Base-by-base conservation (phyloP, 805 yeast genomes). In the Kazachstania martiniae region DNA sequence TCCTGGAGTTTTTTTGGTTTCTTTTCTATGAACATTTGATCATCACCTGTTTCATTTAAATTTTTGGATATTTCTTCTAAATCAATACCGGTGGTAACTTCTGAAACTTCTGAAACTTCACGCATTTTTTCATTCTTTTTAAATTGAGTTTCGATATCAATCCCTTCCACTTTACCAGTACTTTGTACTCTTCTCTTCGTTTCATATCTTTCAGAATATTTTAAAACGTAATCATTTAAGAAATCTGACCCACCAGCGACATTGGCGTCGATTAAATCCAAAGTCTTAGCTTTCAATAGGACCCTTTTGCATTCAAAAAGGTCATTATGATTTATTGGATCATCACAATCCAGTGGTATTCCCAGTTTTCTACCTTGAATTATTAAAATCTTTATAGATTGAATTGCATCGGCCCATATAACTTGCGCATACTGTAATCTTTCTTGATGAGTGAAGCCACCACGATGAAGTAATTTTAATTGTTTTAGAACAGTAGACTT, bases 401-500 rank as follows among this genome's bases (percentile, higher is more conserved):
- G 85, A 31, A 87, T 74, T 1, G 91, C 73, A 57, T 89, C 96
- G 10, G 81, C 81, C 95, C 96, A 91, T 15, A 91, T 84, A 13
- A 89, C 83, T 43, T 85, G 86, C 3, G 81, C 56, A 54, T 86
- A 91, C 52, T 82, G 87, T 27, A 65, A 47, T 33, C 94, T 65
- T 55, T 91, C 97, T 40, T 75, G 80, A 31, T 70, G 70, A 1
- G 81, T 65, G 59, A 89, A 91, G 2, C 94, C 93, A 27, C 81
- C 78, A 38, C 84, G 81, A 53, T 91, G 96, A 26, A 86, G 56
- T 12, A 91, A 64, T 44, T 81, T 74, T 74, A 87, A 69, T 53
- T 87, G 96, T 56, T 87, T 87, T 42, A 87, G 60, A 5, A 87
- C 94, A 0, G 97, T 87, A 2, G 94, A 81, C 53, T 87, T 87